Evolutionary conservation across 2,329 filamentous ascomycete genomes (phyloP).

Genomic region (Parastagonospora nodorum): DNA sequence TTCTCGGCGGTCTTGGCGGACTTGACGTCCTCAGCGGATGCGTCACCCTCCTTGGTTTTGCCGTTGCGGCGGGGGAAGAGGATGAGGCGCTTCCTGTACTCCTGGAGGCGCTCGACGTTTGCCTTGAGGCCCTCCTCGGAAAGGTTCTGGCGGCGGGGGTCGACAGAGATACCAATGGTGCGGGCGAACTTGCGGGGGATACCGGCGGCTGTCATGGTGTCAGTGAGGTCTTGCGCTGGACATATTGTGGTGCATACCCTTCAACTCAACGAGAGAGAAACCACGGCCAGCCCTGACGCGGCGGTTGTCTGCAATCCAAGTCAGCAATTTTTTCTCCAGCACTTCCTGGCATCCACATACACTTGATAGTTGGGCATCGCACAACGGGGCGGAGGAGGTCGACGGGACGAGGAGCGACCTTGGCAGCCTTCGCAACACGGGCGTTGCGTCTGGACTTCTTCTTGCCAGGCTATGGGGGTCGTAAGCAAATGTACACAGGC

Average conservation of each 20-base stretch:
- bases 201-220: conserved; percentile 75
- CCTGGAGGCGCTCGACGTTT: conserved; percentile 98
- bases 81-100: conserved; percentile 94
- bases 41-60: conserved; percentile 90
- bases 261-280: conserved; percentile 96
- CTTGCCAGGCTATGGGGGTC: conserved; percentile 76
- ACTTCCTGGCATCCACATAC: conserved; percentile 22
- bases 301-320: conserved; percentile 73
- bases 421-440: conserved; percentile 92
- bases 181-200: conserved; percentile 92
- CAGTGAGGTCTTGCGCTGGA: conserved; percentile 10
- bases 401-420: conserved; percentile 92
- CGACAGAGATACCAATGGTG: conserved; percentile 97
- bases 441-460: conserved; percentile 92
- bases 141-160: conserved; percentile 94
- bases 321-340: conserved; percentile 15
- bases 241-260: conserved; percentile 66
- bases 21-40: conserved; percentile 80
- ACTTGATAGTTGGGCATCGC: conserved; percentile 96
- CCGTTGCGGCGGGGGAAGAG: conserved; percentile 96
- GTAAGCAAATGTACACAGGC: conserved; percentile 51
- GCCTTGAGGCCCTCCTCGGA: conserved; percentile 90
- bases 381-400: conserved; percentile 97
- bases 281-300: conserved; percentile 94
- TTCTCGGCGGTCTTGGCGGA: conserved; percentile 63